phyloP scores from a whole-genome alignment of 495 filamentous ascomycete genomes.

The Cercophora samala region DNA sequence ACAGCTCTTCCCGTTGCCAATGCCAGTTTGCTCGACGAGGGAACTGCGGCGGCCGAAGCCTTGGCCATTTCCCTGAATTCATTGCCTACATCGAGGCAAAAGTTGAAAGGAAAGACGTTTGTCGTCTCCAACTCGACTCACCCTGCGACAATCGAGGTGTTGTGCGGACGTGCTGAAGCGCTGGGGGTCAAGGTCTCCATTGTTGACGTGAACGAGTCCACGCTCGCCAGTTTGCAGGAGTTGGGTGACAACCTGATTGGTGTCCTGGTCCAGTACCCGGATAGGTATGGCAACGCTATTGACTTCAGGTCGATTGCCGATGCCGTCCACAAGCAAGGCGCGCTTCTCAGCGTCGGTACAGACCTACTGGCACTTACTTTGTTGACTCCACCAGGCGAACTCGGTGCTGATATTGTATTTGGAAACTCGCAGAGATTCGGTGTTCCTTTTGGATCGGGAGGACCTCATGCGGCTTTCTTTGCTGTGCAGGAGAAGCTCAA shows the following conservation, averaged over 20 bases:
- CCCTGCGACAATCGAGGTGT: slow-evolving; percentile 84
- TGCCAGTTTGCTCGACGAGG: slow-evolving; percentile 90
- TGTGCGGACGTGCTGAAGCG: slow-evolving; percentile 85
- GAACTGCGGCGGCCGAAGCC: slow-evolving; percentile 92
- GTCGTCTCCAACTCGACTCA: slow-evolving; percentile 81
- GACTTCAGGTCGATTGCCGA: slow-evolving; percentile 74
- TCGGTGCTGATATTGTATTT: slow-evolving; percentile 95
- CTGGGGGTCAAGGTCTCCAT: slow-evolving; percentile 81
- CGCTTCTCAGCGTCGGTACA: slow-evolving; percentile 83
- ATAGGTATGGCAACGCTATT: slow-evolving; percentile 78
- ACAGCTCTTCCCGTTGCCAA: slow-evolving; percentile 89
- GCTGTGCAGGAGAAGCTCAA: slow-evolving; percentile 90
- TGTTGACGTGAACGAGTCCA: slow-evolving; percentile 64
- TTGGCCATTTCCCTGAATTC: slow-evolving; percentile 91
- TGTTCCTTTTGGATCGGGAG: slow-evolving; percentile 91
- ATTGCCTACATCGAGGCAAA: slow-evolving; percentile 68
- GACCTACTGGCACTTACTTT: slow-evolving; percentile 88
- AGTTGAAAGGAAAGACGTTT: slow-evolving; percentile 72
- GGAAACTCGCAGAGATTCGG: slow-evolving; percentile 94
- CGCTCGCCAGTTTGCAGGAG: slow-evolving; percentile 61
- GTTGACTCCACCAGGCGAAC: slow-evolving; percentile 89
- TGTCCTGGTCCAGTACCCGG: slow-evolving; percentile 91
- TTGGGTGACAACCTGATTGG: slow-evolving; percentile 83
- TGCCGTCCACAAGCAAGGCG: slow-evolving; percentile 72
- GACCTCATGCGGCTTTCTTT: slow-evolving; percentile 97